Percentiles rank a stretch among this genome's conserved stretches.
Evolutionary conservation across 371 early-diverging fungal species (phyloP).

Genomic region (Circinella minor): DNA sequence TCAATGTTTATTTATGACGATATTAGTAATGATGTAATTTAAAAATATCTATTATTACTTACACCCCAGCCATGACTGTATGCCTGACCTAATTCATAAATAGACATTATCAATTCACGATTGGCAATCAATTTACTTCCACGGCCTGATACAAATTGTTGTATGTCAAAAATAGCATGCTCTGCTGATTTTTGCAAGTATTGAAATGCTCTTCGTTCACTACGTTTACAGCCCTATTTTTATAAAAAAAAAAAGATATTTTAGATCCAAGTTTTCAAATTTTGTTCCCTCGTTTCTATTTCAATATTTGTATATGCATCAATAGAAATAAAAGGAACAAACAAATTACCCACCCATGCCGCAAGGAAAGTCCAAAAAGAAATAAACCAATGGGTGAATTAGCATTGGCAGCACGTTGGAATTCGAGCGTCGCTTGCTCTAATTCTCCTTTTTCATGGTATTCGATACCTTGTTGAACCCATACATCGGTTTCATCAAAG

Average conservation of each 20-base stretch:
- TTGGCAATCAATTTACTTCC: conserved; percentile 34
- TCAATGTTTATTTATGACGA: conserved; percentile 63
- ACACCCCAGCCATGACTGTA: conserved; percentile 95
- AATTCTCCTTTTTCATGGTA: conserved; percentile 65
- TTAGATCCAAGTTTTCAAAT: neutral
- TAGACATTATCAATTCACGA: conserved; percentile 72
- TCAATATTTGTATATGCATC: too few species aligned
- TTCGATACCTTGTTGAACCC: conserved; percentile 25
- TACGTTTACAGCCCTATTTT: conserved; percentile 65
- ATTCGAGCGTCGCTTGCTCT: conserved; percentile 82
- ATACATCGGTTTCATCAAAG: neutral
- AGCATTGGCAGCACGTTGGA: conserved; percentile 76
- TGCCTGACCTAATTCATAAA: conserved; percentile 83
- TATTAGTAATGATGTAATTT: neutral
- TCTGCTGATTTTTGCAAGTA: conserved; percentile 85
- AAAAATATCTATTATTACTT: neutral
- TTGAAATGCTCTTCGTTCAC: conserved; percentile 65
- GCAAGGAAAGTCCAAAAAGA: conserved; percentile 85
- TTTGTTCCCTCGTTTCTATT: neutral
- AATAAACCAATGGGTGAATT: conserved; percentile 82
- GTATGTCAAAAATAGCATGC: conserved; percentile 56
- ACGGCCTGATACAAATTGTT: conserved; percentile 53
- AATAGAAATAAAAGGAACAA: too few species aligned
- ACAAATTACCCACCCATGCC: conserved; percentile 84
- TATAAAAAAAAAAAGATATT: neutral